Conservation (phyloP, 2,329 filamentous ascomycete species). For the Colletotrichum chlorophyti region DNA sequence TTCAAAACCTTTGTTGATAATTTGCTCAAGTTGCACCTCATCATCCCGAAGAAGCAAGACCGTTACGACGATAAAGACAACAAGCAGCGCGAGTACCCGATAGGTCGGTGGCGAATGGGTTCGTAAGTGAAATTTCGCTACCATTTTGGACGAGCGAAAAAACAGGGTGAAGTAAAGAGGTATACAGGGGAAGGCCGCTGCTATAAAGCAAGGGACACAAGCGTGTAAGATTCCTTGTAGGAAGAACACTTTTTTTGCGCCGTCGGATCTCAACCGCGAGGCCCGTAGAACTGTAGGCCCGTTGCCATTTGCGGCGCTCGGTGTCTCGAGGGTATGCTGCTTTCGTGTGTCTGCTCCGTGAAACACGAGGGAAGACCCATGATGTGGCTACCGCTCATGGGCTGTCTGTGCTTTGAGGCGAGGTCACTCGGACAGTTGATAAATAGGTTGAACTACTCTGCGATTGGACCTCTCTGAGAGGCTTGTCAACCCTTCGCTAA, state of each 20-base stretch:
- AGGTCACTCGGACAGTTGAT: constrained; percentile 16
- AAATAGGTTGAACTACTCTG: not conserved
- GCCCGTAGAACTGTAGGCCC: not conserved
- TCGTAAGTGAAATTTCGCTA: constrained; percentile 24
- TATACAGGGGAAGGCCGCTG: not conserved
- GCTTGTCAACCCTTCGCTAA: constrained; percentile 11
- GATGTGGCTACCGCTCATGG: constrained; percentile 12
- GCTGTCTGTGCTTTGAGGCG: constrained; percentile 18
- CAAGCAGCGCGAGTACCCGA: constrained; percentile 20
- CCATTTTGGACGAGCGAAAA: constrained; percentile 12
- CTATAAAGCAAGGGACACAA: not conserved
- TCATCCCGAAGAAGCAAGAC: constrained; percentile 7
- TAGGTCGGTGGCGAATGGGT: constrained; percentile 22
- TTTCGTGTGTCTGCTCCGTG: constrained; percentile 6
- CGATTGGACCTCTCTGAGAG: constrained; percentile 18
- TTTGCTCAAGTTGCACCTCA: not conserved
- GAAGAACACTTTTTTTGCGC: not conserved
- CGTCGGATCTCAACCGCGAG: constrained; percentile 13
- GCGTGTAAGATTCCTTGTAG: constrained; percentile 16
- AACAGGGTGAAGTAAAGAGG: not conserved
- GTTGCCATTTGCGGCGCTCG: constrained; percentile 23
- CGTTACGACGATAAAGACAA: constrained; percentile 16
- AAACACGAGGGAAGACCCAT: constrained; percentile 25
- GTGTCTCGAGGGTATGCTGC: constrained; percentile 22
- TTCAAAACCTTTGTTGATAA: not conserved